Base-by-base conservation (phyloP, 768 basidiomycete genomes). In the Sporobolomyces roseus region DNA sequence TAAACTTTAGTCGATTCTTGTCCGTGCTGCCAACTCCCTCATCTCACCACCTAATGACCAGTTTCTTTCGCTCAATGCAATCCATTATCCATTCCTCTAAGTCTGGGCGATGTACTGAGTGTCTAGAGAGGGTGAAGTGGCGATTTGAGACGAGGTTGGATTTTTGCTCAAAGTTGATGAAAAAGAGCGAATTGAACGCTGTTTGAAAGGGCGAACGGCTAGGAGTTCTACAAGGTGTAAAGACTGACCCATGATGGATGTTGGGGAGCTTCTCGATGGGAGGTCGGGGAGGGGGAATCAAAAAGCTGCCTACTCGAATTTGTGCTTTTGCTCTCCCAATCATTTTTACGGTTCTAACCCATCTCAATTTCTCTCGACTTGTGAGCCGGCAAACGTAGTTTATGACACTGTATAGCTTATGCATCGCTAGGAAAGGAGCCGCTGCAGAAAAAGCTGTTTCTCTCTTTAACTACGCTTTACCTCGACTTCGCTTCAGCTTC, bases 211-310 rank as follows among this genome's bases (percentile, higher is more conserved):
- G 10, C 17, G 23, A 35, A 23, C 45, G 58, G 58, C 56, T n/a
- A n/a, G n/a, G 45, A 19, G 45, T 33, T 32, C 30, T 21, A 45
- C 41, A 32, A 9, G 56, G 41, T 10, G 27, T n/a, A 55, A 35
- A 35, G 54, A 60, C 58, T 60, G 35, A 60, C 58, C 58, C 58
- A 60, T 60, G 58, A 48, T 60, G 36, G 56, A 55, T 55, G 54
- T 25, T n/a, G 58, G 58, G 58, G 58, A 60, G 29, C 29, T 49
- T 45, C 49, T 60, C 58, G 30, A 60, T 14, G 58, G 35, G 45
- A 33, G 17, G 38, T 41, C 38, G 38, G 38, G n/a, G n/a, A n/a
- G n/a, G n/a, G n/a, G n/a, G 38, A 41, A 17, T 9, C 38, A 41
- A 38, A 38, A 60, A 60, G 29, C 10, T 48, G 45, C 48, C 38